A percentile compares a stretch with the other conserved stretches of the same genome.
Evolutionary conservation across 805 yeast species (phyloP).

Genomic region (Metschnikowia drakensbergensis): DNA sequence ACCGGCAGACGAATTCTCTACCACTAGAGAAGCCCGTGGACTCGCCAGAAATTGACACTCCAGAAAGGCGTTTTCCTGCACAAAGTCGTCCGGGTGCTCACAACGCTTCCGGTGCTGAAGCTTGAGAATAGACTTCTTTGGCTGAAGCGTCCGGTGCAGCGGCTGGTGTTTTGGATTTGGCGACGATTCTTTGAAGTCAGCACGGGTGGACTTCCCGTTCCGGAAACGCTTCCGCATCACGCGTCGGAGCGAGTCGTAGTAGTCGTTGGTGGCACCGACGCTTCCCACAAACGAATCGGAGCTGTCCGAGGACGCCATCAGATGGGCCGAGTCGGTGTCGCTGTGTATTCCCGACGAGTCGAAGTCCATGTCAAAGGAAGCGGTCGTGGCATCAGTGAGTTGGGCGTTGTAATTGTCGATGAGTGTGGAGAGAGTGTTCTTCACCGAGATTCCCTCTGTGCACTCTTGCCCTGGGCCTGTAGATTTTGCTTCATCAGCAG

Average conservation of each 20-base stretch:
- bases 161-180: conserved; percentile 33
- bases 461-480: too few species aligned
- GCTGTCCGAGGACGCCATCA: not conserved
- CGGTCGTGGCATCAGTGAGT: not conserved
- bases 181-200: not conserved
- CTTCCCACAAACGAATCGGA: conserved; percentile 5
- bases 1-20: conserved; percentile 9
- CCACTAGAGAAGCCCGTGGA: conserved; percentile 15
- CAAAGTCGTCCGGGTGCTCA: not conserved
- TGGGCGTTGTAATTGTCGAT: not conserved
- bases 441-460: not conserved
- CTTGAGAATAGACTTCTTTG: conserved; percentile 41
- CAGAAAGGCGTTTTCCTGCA: not conserved
- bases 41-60: conserved; percentile 11
- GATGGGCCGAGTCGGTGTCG: not conserved
- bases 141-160: conserved; percentile 39
- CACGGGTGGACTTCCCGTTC: not conserved
- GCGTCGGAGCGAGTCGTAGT: conserved; percentile 16
- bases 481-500: too few species aligned
- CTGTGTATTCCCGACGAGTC: conserved; percentile 1
- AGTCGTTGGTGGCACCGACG: conserved; percentile 19
- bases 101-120: not conserved
- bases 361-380: not conserved
- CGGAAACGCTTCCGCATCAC: conserved; percentile 10
- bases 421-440: not conserved